Percentiles rank a stretch among this genome's conserved stretches.
Conservation (phyloP, 345 rosid genomes). For the Populus ilicifolia region DNA sequence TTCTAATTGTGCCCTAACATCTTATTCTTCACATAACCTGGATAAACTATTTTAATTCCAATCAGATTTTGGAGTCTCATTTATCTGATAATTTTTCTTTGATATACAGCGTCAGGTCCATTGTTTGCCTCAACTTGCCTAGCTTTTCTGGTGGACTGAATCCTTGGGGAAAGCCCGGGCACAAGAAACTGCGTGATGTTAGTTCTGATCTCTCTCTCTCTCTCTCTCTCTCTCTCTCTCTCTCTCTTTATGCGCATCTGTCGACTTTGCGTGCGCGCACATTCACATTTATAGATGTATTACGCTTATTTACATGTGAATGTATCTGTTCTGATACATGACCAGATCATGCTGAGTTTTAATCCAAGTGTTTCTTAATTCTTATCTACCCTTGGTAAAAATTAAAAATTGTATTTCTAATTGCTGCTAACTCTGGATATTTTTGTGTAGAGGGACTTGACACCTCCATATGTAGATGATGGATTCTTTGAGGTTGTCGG, state of each 20-base stretch:
- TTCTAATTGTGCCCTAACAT: neutral
- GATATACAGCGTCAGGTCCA: slow-evolving; percentile 56
- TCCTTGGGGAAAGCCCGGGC: slow-evolving; percentile 63
- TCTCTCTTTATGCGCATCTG: too few relatives aligned
- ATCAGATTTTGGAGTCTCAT: neutral
- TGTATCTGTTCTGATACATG: neutral
- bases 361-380: neutral
- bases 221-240: too few relatives aligned
- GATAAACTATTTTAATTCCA: neutral
- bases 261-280: too few relatives aligned
- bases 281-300: too few relatives aligned
- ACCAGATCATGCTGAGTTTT: neutral
- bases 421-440: neutral
- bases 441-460: slow-evolving; percentile 35
- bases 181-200: slow-evolving; percentile 43
- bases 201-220: slow-evolving; percentile 21
- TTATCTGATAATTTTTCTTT: slow-evolving; percentile 9
- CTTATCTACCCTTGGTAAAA: neutral
- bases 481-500: slow-evolving; percentile 47
- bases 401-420: too few relatives aligned
- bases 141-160: slow-evolving; percentile 77
- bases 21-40: neutral
- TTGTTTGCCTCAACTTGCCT: slow-evolving; percentile 72
- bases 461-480: slow-evolving; percentile 46
- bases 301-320: neutral